A percentile compares a stretch with the other conserved stretches of the same genome.
Evolutionary conservation across 1,284 basidiomycete genomes (phyloP).

Genomic region (Pulchroboletus neoregius): DNA sequence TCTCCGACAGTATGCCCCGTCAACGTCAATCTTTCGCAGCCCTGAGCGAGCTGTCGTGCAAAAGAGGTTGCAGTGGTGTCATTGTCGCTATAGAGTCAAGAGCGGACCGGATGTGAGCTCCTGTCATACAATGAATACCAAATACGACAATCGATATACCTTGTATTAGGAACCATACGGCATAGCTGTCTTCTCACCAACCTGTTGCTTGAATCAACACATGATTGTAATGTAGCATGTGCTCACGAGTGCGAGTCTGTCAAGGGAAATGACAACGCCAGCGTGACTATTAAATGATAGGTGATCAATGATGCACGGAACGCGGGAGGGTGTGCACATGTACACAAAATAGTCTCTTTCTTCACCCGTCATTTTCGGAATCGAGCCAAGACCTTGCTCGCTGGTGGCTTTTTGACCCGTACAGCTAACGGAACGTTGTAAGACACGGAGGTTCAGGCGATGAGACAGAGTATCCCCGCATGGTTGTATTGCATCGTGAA

Average conservation of each 20-base stretch:
- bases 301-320: constrained; percentile 5
- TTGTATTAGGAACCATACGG: constrained; percentile 28
- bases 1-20: neutral
- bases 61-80: constrained; percentile 6
- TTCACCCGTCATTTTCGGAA: constrained; percentile 10
- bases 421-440: constrained; percentile 2
- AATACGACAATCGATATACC: constrained; percentile 26
- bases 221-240: constrained; percentile 1
- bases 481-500: constrained; percentile 23
- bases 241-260: constrained; percentile 1
- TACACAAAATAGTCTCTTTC: constrained; percentile 2
- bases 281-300: constrained; percentile 7
- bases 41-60: constrained; percentile 19
- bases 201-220: constrained; percentile 5
- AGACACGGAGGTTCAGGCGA: constrained; percentile 9
- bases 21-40: constrained; percentile 24
- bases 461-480: constrained; percentile 23
- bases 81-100: constrained; percentile 7
- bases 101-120: constrained; percentile 17
- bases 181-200: constrained; percentile 15
- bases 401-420: constrained; percentile 21
- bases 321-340: neutral
- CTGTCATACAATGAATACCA: constrained; percentile 19
- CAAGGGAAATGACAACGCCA: constrained; percentile 1
- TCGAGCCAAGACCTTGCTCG: constrained; percentile 5